Conservation (phyloP, 2,329 filamentous ascomycete genomes). For the Arthrobotrys sinensis region DNA sequence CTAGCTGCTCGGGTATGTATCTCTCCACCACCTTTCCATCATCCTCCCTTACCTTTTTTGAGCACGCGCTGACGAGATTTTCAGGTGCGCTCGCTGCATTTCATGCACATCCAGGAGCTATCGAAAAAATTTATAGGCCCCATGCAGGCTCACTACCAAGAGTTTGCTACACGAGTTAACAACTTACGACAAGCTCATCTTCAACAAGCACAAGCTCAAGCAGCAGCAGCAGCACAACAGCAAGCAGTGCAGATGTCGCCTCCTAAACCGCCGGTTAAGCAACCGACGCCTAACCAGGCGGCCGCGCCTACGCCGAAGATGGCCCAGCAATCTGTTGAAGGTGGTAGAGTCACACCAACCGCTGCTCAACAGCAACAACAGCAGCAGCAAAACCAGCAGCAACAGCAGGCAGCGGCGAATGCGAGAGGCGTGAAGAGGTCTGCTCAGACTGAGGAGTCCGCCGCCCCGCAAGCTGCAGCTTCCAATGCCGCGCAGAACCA, state of each 20-base stretch:
- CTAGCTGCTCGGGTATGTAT: conserved; percentile 35
- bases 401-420: conserved; percentile 18
- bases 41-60: too few relatives aligned
- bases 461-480: conserved; percentile 12
- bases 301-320: conserved; percentile 52
- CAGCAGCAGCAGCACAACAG: conserved; percentile 30
- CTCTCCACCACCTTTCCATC: too few relatives aligned
- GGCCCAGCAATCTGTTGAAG: conserved; percentile 48
- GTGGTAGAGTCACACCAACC: neutral
- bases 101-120: conserved; percentile 55
- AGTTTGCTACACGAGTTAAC: conserved; percentile 35
- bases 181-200: conserved; percentile 29
- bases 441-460: conserved; percentile 23
- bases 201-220: conserved; percentile 34
- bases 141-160: conserved; percentile 43
- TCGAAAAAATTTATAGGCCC: conserved; percentile 41
- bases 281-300: conserved; percentile 40
- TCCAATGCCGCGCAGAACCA: conserved; percentile 8
- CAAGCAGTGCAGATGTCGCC: conserved; percentile 45
- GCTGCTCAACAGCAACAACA: conserved; percentile 18
- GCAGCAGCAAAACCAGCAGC: conserved; percentile 27
- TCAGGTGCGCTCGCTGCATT: conserved; percentile 55
- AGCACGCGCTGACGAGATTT: neutral
- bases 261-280: conserved; percentile 39
- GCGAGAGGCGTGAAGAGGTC: conserved; percentile 36